Evolutionary conservation across 345 rosid species (phyloP).

Genomic region (Corchorus capsularis): DNA sequence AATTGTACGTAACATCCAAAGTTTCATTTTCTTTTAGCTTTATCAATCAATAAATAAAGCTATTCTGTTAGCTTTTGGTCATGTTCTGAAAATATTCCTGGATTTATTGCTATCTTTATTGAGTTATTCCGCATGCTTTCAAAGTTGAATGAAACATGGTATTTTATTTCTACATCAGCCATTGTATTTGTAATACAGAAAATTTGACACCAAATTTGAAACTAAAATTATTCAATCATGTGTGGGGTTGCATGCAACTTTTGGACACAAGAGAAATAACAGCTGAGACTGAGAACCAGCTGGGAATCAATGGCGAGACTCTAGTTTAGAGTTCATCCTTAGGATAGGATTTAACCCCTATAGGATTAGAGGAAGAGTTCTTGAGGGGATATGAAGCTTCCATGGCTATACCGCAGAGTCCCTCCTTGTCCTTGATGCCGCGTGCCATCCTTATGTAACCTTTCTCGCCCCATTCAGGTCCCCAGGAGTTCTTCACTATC

Average conservation of each 20-base stretch:
- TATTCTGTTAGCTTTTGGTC: background rate
- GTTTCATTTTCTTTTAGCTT: background rate
- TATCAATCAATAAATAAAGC: background rate
- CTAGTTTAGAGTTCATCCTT: conserved; percentile 69
- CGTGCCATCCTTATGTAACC: conserved; percentile 67
- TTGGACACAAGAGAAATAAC: background rate
- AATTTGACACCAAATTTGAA: background rate
- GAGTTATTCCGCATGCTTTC: background rate
- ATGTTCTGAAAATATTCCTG: background rate
- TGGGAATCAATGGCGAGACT: background rate
- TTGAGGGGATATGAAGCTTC: conserved; percentile 70
- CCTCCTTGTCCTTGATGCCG: conserved; percentile 41
- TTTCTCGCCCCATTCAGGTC: conserved; percentile 76
- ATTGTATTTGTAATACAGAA: background rate
- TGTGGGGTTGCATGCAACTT: background rate
- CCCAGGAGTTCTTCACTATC: conserved; percentile 83
- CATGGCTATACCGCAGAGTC: conserved; percentile 79
- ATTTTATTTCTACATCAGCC: background rate
- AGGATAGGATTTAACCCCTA: conserved; percentile 21
- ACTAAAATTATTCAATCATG: conserved; percentile 6
- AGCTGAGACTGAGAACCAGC: background rate
- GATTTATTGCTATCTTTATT: background rate
- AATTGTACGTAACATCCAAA: background rate
- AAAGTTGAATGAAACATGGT: background rate
- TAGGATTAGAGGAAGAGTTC: conserved; percentile 52